Percentiles rank a stretch among this genome's conserved stretches.
Evolutionary conservation across 1,284 basidiomycete genomes (phyloP).

Genomic region (Ceratobasidium sp.): DNA sequence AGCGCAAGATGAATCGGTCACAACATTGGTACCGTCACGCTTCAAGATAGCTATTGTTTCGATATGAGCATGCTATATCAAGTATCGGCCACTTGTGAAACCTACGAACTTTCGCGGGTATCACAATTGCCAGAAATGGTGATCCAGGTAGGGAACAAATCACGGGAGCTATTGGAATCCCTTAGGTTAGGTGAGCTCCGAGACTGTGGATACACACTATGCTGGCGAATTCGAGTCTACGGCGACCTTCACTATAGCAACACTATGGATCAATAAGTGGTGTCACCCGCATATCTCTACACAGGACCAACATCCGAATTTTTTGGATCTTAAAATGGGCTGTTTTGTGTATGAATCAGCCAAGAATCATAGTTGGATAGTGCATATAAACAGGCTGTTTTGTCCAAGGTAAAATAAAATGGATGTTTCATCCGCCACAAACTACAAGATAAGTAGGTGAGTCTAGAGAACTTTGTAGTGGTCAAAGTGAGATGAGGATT

Average conservation of each 20-base stretch:
- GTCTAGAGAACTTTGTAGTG: too few species aligned
- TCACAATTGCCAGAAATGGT: slow-evolving; percentile 58
- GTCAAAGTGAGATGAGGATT: too few species aligned
- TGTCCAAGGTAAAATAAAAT: too few species aligned
- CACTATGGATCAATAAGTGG: not conserved
- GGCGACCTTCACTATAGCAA: slow-evolving; percentile 2
- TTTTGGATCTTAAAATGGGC: too few species aligned
- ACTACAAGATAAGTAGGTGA: too few species aligned
- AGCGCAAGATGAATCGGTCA: not conserved
- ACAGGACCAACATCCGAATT: too few species aligned
- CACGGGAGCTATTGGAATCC: not conserved
- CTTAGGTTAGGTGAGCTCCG: not conserved
- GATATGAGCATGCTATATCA: not conserved
- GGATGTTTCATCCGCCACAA: too few species aligned
- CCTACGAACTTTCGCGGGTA: slow-evolving; percentile 59
- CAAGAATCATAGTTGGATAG: too few species aligned
- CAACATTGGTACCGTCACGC: slow-evolving; percentile 56
- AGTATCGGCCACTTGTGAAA: not conserved
- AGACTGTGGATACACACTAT: not conserved
- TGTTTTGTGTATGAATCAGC: too few species aligned
- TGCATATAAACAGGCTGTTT: too few species aligned
- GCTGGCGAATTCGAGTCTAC: not conserved
- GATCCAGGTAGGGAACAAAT: slow-evolving; percentile 14
- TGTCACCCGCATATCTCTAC: too few species aligned
- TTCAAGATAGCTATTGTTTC: slow-evolving; percentile 53